Base-by-base conservation (phyloP, 805 yeast species). In the Nematodospora valgi region DNA sequence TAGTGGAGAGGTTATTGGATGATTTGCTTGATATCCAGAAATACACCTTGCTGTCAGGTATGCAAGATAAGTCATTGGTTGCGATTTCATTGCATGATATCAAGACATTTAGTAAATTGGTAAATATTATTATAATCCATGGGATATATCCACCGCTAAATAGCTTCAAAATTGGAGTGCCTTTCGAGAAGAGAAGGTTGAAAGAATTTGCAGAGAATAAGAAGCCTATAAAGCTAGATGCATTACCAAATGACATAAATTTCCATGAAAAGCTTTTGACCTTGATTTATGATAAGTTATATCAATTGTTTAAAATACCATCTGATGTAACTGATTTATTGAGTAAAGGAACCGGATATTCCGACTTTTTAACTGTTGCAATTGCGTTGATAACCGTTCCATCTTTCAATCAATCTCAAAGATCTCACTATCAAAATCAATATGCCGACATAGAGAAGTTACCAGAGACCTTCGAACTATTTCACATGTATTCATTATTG, bases 51-150 rank as follows among this genome's bases (percentile, higher is more conserved):
- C 57, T 50, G 17, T 40, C 52, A 28, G 36, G 33, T 5, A 24
- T 32, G 24, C 25, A 37, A 5, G 66, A 68, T 39, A 44, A 48
- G 27, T 52, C 59, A 31, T 44, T 74, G 32, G 66, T 84, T 8
- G 65, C 82, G 6, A 80, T 91, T 11, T 86, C 97, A 0, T 65
- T 91, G 7, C 88, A 86, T 48, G 98, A 93, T 54, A 79, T 91
- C 72, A 83, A 80, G 52, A 72, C 76, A 4, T 74, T 93, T 37
- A 81, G 83, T 23, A 73, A 69, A 15, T 51, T 91, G 28, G 56
- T 83, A 13, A 82, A 80, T 43, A 39, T 82, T 8, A 64, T 89
- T 2, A 75, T 88, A 0, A 57, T 82, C 2, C 82, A 80, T 44
- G 89, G 95, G 0, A 67, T 91, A 0, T 82, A 82, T 45, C 76